Evolutionary conservation across 768 basidiomycete genomes (phyloP), one percentile per base, ranked within the genome.

Genomic region (Amanita muscaria): DNA sequence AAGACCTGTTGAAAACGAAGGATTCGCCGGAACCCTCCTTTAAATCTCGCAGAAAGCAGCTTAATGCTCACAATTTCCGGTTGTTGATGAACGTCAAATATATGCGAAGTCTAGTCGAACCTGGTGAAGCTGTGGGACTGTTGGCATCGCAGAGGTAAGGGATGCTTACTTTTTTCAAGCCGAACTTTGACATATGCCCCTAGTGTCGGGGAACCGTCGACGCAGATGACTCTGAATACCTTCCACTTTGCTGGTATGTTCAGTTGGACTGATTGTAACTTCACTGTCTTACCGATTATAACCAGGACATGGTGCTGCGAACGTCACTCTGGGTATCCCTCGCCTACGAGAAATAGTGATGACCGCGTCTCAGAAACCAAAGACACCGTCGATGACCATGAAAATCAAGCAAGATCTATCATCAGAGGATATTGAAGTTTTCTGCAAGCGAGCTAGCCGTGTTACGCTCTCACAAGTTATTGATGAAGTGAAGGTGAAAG

Each of bases 141-240:
- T 70, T 99, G 37, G 96, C 96, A 9, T 94, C 94, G 14, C 96
- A 99, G 71, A 90, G 93, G 94, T 93, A 25, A 39, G 44, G 19
- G 11, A 62, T 51, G 77, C 68, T 21, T 24, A 10, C 40, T 16
- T 31, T 14, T 36, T 44, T 34, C n/a, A 10, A 21, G 21, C 4
- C 40, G 27, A 35, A n/a, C 29, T 19, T 38, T 34, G 30, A 29
- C 34, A 40, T n/a, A 36, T 23, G 34, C 35, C 8, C 40, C 6
- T 48, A 98, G 96, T 66, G 79, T 99, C 33, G 96, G 96, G 41
- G 96, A 99, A 62, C 96, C 96, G 4, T 99, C 96, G 12, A 99
- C 96, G 0, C 96, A 99, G 61, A 99, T 99, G 96, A 99, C 96
- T 7, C 67, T 99, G 51, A 99, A 99, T 61, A 99, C 96, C 10